Evolutionary conservation across 768 basidiomycete species (phyloP), one percentile per base, ranked within the genome.

Genomic region (Daedalea quercina): DNA sequence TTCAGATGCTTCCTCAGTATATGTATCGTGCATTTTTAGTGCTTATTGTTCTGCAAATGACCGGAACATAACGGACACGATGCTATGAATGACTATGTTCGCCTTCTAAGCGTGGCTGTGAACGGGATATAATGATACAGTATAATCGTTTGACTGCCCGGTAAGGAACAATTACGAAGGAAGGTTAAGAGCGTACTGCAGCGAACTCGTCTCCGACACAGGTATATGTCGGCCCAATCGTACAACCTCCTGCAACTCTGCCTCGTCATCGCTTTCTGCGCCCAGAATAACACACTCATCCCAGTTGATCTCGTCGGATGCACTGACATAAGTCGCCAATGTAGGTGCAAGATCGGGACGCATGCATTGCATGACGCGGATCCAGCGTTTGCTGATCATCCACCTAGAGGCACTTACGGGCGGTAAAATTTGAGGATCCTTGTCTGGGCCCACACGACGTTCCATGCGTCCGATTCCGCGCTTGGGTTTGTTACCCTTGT

Each of bases 371-470:
- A 77, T 68, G 40, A 65, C 59, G 26, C 67, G 68, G 47, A 81
- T 57, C 87, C 87, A 90, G 19, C 76, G 68, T 60, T 74, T 74
- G 65, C 86, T 88, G 56, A 90, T 72, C 87, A 89, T 90, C 87
- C 87, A 90, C 19, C 73, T 71, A 4, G 81, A 73, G 9, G 83
- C 73, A 1, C 84, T 84, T 54, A 72, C 70, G 0, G 87, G 87
- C 9, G 87, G 87, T 6, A 87, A 68, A 26, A 70, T 55, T 2
- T 80, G 63, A 3, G 73, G 78, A 11, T 84, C 81, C 60, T 85
- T 88, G 1, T 69, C 65, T 35, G 74, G 71, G 0, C 86, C 87
- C 17, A 63, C 59, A 22, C 68, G 66, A 34, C 87, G 80, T 53
- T 77, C 76, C 60, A 73, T 76, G 60, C 77, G 79, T 3, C 81